phyloP scores from a whole-genome alignment of 2,329 filamentous ascomycete genomes.

The Ophiocordyceps robertsii region DNA sequence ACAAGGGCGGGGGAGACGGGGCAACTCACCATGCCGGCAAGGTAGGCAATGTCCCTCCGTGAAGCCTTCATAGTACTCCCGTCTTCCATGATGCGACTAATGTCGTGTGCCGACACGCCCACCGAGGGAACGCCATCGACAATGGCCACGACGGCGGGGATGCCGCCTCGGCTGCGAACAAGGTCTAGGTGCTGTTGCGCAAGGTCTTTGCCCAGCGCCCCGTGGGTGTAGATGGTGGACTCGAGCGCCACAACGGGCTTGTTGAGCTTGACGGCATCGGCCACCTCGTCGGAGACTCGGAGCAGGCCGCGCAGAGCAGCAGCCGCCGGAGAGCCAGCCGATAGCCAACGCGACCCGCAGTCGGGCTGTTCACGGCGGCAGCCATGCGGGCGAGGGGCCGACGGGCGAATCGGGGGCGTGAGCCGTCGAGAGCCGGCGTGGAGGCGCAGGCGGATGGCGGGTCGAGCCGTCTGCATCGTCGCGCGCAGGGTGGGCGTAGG shows the following conservation, averaged over 20 bases:
- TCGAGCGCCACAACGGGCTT: slow-evolving; percentile 86
- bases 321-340: background rate
- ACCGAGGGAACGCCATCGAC: slow-evolving; percentile 72
- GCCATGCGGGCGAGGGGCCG: background rate
- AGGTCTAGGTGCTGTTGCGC: slow-evolving; percentile 73
- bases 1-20: background rate
- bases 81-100: slow-evolving; percentile 55
- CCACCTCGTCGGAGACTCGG: slow-evolving; percentile 68
- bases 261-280: slow-evolving; percentile 57
- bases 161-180: slow-evolving; percentile 65
- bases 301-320: slow-evolving; percentile 30
- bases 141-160: slow-evolving; percentile 86
- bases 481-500: background rate
- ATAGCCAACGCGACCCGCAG: background rate
- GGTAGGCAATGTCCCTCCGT: slow-evolving; percentile 70
- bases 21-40: slow-evolving; percentile 56
- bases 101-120: slow-evolving; percentile 59
- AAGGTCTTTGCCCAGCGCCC: slow-evolving; percentile 58
- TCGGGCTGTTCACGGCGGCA: background rate
- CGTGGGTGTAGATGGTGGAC: slow-evolving; percentile 95
- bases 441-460: background rate
- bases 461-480: background rate
- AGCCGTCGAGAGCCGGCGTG: background rate
- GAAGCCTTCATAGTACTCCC: slow-evolving; percentile 72
- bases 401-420: background rate